Evolutionary conservation across 2,329 filamentous ascomycete genomes (phyloP).

Genomic region (Chrysosporium keratinophilum): DNA sequence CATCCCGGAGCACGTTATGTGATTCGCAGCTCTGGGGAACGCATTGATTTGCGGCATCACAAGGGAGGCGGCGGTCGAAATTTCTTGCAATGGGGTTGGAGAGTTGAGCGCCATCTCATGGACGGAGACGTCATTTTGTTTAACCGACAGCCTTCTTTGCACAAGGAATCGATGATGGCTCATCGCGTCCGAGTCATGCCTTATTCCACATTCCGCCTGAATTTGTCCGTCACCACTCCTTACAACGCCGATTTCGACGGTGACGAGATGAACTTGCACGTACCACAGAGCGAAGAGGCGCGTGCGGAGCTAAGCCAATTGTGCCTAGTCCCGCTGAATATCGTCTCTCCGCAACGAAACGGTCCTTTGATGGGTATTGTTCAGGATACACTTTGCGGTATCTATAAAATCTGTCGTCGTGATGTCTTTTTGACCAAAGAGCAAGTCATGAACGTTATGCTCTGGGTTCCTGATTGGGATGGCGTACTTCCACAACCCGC

Average conservation of each 20-base stretch:
- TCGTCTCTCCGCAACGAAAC: conserved; percentile 95
- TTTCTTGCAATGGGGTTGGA: conserved; percentile 90
- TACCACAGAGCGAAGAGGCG: conserved; percentile 94
- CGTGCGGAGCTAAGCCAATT: conserved; percentile 88
- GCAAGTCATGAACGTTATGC: conserved; percentile 88
- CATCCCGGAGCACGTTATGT: conserved; percentile 96
- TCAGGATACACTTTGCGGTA: conserved; percentile 90
- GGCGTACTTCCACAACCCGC: conserved; percentile 85
- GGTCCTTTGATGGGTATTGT: conserved; percentile 98
- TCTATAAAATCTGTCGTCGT: conserved; percentile 91
- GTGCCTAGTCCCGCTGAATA: conserved; percentile 96
- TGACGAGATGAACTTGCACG: conserved; percentile 99
- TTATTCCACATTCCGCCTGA: conserved; percentile 95
- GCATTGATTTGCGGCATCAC: conserved; percentile 90
- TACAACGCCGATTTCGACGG: conserved; percentile 99
- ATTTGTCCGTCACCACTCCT: conserved; percentile 91
- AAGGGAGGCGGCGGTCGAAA: conserved; percentile 71
- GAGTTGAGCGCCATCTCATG: conserved; percentile 92
- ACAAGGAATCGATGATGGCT: conserved; percentile 99
- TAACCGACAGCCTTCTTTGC: conserved; percentile 96
- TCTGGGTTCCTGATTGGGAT: conserved; percentile 98
- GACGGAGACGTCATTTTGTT: conserved; percentile 98
- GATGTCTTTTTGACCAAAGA: conserved; percentile 86
- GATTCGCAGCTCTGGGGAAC: conserved; percentile 81
- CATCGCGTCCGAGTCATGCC: conserved; percentile 97